Evolutionary conservation across 202 grass and related monocot genomes (phyloP).

Genomic region (Carex sylvatica): DNA sequence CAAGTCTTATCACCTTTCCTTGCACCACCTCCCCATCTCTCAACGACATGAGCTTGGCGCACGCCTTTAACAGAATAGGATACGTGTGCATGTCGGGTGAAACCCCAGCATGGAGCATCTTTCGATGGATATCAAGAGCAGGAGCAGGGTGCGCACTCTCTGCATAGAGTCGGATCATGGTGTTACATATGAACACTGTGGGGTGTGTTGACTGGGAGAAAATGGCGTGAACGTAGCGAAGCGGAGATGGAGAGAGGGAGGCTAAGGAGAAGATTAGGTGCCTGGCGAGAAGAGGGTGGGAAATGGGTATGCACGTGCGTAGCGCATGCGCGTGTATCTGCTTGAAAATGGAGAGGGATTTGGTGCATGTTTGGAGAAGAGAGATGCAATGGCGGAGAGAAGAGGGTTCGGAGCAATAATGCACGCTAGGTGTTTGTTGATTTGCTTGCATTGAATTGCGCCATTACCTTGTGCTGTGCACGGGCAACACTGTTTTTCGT

Average conservation of each 20-base stretch:
- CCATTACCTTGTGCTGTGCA: not conserved
- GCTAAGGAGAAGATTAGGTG: slow-evolving; percentile 75
- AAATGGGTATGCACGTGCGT: slow-evolving; percentile 42
- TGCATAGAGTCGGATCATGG: slow-evolving; percentile 65
- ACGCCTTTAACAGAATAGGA: slow-evolving; percentile 73
- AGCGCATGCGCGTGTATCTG: slow-evolving; percentile 70
- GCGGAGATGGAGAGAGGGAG: slow-evolving; percentile 30
- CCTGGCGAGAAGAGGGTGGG: slow-evolving; percentile 63
- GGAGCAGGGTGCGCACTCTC: slow-evolving; percentile 36
- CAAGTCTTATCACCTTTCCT: slow-evolving; percentile 52
- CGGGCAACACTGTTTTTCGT: not conserved
- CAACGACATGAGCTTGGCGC: slow-evolving; percentile 57
- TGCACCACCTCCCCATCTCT: slow-evolving; percentile 60
- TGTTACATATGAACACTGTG: slow-evolving; percentile 66
- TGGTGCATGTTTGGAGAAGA: slow-evolving; percentile 49
- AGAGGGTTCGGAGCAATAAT: slow-evolving; percentile 16
- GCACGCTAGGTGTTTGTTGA: slow-evolving; percentile 19
- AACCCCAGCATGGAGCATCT: slow-evolving; percentile 41
- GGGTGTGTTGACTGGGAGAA: slow-evolving; percentile 48
- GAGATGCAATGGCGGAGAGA: slow-evolving; percentile 59
- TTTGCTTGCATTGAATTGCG: slow-evolving; percentile 6
- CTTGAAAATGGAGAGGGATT: slow-evolving; percentile 42
- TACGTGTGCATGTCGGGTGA: slow-evolving; percentile 78
- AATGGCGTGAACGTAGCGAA: slow-evolving; percentile 51
- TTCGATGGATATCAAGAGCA: slow-evolving; percentile 57